These are phyloP conservation scores for Coleophoma cylindrospora DNA, from an alignment of 2,329 filamentous ascomycete genomes.

Conservation along the genomic window DNA sequence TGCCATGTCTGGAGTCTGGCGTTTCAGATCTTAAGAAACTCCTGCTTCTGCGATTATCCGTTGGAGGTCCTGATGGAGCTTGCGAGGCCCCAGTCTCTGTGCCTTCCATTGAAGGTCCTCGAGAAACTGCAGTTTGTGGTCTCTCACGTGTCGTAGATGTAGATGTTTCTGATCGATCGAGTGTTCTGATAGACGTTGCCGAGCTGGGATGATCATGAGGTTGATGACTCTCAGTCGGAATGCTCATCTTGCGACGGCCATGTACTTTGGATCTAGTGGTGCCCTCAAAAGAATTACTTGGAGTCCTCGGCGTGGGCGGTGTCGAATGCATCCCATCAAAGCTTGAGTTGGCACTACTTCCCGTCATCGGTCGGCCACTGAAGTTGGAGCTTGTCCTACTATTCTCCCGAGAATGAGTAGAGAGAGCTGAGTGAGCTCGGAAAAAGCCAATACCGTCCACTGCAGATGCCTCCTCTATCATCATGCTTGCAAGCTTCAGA, in stretches of 20 bases:
- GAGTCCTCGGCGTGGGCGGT: neutral
- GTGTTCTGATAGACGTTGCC: neutral
- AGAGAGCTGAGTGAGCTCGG: neutral
- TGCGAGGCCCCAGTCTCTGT: too few relatives aligned
- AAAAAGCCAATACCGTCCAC: slow-evolving; percentile 11
- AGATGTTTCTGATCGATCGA: neutral
- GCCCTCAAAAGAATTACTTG: neutral
- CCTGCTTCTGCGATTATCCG: too few relatives aligned
- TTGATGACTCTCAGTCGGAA: neutral
- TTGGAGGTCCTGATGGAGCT: too few relatives aligned
- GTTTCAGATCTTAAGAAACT: too few relatives aligned
- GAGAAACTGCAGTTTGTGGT: too few relatives aligned
- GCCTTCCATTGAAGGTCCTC: too few relatives aligned
- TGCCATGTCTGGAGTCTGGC: too few relatives aligned
- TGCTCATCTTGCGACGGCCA: neutral
- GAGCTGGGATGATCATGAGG: neutral
- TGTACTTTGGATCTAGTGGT: neutral
- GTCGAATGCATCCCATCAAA: neutral
- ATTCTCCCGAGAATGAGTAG: neutral
- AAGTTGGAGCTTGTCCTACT: neutral
- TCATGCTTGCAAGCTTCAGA: slow-evolving; percentile 13
- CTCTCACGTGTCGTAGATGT: too few relatives aligned
- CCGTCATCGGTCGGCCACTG: neutral
- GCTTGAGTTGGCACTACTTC: slow-evolving; percentile 2
- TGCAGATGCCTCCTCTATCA: slow-evolving; percentile 17